Evolutionary conservation across 2,329 filamentous ascomycete species (phyloP), one percentile per base, ranked within the genome.

Genomic region (Fusarium temperatum): DNA sequence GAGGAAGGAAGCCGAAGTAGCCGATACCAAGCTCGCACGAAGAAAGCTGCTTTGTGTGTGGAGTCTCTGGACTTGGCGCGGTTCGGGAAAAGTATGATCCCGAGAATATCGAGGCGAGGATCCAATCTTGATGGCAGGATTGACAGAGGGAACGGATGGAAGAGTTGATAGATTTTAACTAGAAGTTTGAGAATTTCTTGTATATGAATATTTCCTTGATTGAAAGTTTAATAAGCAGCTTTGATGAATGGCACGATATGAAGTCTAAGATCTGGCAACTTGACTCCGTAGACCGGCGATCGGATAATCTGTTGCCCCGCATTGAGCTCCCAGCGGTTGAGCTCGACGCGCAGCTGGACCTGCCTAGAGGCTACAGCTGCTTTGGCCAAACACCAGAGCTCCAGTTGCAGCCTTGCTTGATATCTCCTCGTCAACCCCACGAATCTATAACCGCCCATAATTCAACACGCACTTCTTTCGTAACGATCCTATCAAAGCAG

Each of bases 301-400:
- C 81, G 81, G 81, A 75, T 39, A 73, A 82, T 78, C 58, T 66
- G 6, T 73, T 70, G 35, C 26, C 67, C 80, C 80, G 80, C 47
- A 45, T 44, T 47, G 41, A 78, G 77, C 77, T 78, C 61, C 61
- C 22, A 62, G 42, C 65, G 63, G 56, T 70, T 64, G 70, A 81
- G 80, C 80, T 82, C 73, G 80, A 82, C 81, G 81, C 81, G 81
- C 81, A 82, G 81, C 81, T 82, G 76, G 75, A 77, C 75, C 70
- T 82, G 81, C 81, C 81, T 82, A 76, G 78, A 76, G 75, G 74
- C 71, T 75, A 74, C 70, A 75, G 77, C 76, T 76, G 76, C 74
- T 72, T 70, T 74, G 77, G 76, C 75, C 76, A 77, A 79, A 80
- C 78, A 79, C 72, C 77, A 78, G 73, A 82, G 81, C 81, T 81